Evolutionary conservation across 345 rosid species (phyloP), one percentile per base, ranked within the genome.

Genomic region (Linum trigynum): DNA sequence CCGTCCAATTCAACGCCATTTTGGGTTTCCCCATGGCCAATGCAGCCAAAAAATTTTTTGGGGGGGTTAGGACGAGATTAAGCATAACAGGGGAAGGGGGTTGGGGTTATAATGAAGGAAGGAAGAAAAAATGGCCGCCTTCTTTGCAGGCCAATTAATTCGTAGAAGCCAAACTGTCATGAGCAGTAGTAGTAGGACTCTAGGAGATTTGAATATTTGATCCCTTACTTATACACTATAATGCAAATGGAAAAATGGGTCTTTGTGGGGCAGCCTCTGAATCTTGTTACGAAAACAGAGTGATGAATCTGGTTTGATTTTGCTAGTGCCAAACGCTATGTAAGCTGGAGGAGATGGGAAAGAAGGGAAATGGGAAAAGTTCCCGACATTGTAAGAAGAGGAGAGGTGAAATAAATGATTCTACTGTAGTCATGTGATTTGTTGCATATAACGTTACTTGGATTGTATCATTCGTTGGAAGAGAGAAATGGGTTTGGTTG

Each of bases 401-500:
- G 41, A 23, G 56, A 69, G 64, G 66, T 8, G 68, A 42, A 42
- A 55, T 50, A 16, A 11, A 38, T 17, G 1, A 12, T 3, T n/a
- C 7, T n/a, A 39, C 14, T 48, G 43, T 23, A 23, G 32, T 23
- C 32, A 23, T 23, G 32, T 23, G 32, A 23, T 23, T 23, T 23
- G 32, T 23, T 23, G 32, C 32, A 23, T 23, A 23, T 23, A 23
- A 23, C 32, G 32, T 23, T 23, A 23, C 32, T 23, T 23, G 32
- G 45, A 23, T 38, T 60, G 39, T 2, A 70, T 77, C 84, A 79
- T 82, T 57, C 61, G 71, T 74, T 74, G 77, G 67, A 72, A 79
- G 77, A 80, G 77, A 76, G 61, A 60, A 23, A 37, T 76, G 80
- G 73, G 65, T 84, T 76, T 84, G 61, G 38, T 77, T 79, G 74